phyloP scores from a whole-genome alignment of 2,329 filamentous ascomycete species.

The Penicillium verrucosum region DNA sequence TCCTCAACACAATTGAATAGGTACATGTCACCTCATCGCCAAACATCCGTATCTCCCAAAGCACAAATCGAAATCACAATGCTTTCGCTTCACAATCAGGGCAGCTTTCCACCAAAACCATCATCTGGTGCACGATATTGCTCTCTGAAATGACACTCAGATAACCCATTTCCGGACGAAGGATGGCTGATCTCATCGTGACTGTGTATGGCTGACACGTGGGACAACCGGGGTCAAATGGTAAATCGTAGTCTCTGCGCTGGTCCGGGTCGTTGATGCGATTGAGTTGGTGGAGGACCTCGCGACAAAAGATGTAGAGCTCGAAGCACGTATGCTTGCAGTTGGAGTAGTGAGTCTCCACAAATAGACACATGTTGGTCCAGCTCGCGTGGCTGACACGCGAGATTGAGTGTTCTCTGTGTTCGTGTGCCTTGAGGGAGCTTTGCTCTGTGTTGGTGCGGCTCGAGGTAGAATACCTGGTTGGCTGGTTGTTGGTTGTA shows the following conservation, averaged over 20 bases:
- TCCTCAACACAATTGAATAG: not conserved
- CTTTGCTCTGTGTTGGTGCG: not conserved
- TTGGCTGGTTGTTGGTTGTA: not conserved
- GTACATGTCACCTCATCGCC: not conserved
- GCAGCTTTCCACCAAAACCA: slow-evolving; percentile 9
- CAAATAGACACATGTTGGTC: slow-evolving; percentile 30
- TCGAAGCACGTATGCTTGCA: slow-evolving; percentile 28
- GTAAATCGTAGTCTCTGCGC: slow-evolving; percentile 3
- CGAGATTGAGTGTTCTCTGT: not conserved
- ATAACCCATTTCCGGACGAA: not conserved
- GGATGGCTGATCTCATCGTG: not conserved
- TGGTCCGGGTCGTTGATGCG: slow-evolving; percentile 31
- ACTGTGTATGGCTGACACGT: slow-evolving; percentile 10
- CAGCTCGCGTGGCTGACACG: not conserved
- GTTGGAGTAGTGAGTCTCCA: slow-evolving; percentile 16
- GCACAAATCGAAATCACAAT: not conserved
- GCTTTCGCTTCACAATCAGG: not conserved
- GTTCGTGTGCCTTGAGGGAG: not conserved
- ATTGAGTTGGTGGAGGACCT: slow-evolving; percentile 23
- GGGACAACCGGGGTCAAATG: slow-evolving; percentile 9
- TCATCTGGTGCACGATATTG: slow-evolving; percentile 15
- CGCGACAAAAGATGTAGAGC: slow-evolving; percentile 24
- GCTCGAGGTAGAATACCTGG: not conserved
- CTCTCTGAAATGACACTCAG: not conserved
- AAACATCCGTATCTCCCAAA: not conserved